These are phyloP conservation scores for Cylindricascospora bacillispora DNA, from an alignment of 1,139 yeast genomes.

Conservation along the genomic window DNA sequence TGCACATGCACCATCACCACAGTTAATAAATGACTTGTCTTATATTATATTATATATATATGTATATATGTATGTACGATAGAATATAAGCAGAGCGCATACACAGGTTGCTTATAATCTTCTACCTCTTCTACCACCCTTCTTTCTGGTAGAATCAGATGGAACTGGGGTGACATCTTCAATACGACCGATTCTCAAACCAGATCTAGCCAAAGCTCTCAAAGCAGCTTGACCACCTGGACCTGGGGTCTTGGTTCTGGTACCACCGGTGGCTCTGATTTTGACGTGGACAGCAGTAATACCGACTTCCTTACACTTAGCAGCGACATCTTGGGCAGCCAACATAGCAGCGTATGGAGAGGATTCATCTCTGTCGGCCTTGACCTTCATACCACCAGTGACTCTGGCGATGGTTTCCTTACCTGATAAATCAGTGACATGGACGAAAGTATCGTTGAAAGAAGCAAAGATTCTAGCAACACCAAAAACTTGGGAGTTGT, in stretches of 20 bases:
- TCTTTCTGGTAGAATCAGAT: slow-evolving; percentile 99
- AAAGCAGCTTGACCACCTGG: slow-evolving; percentile 99
- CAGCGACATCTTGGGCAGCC: slow-evolving; percentile 99
- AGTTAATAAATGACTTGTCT: too few species aligned
- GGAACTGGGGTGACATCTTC: slow-evolving; percentile 99
- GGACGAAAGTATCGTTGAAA: slow-evolving; percentile 99
- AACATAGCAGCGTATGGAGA: slow-evolving; percentile 99
- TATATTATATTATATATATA: background rate
- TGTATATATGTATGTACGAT: background rate
- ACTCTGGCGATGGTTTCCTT: slow-evolving; percentile 99
- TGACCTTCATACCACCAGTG: slow-evolving; percentile 99
- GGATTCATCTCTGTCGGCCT: slow-evolving; percentile 99
- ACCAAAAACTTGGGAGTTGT: slow-evolving; percentile 98
- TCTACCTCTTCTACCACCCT: slow-evolving; percentile 99
- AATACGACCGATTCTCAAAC: slow-evolving; percentile 99
- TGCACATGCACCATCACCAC: too few species aligned
- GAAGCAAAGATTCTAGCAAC: slow-evolving; percentile 99
- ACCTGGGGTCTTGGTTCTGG: slow-evolving; percentile 99
- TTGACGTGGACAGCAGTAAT: slow-evolving; percentile 99
- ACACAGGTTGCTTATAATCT: slow-evolving; percentile 53
- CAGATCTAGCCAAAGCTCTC: slow-evolving; percentile 99
- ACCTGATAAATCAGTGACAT: slow-evolving; percentile 98
- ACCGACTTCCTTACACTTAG: slow-evolving; percentile 98
- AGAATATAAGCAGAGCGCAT: background rate
- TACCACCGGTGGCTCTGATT: slow-evolving; percentile 99